Evolutionary conservation across 352 stramenopile genomes (phyloP).

Genomic region (Thraustochytrium sp.): DNA sequence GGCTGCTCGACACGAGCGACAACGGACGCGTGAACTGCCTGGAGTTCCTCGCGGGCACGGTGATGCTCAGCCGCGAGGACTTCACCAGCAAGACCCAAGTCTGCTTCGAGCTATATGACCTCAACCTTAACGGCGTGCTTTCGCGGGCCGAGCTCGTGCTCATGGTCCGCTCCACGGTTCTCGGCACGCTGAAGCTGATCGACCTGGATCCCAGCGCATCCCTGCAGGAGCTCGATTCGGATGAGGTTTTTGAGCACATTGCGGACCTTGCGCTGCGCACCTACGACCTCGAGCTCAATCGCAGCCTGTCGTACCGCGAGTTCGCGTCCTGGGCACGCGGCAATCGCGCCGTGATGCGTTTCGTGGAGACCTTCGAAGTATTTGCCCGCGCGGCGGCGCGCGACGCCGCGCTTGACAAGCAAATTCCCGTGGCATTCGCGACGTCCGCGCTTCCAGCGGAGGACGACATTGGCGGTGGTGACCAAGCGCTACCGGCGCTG

Average conservation of each 20-base stretch:
- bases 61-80: conserved; percentile 46
- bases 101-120: conserved; percentile 57
- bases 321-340: conserved; percentile 50
- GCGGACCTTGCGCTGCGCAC: conserved; percentile 38
- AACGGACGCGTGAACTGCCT: conserved; percentile 27
- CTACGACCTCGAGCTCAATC: conserved; percentile 45
- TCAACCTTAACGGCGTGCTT: conserved; percentile 54
- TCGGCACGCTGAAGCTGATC: conserved; percentile 49
- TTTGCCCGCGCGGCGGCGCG: conserved; percentile 35
- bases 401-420: neutral
- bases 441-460: too few species aligned
- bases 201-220: conserved; percentile 1
- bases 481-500: too few species aligned
- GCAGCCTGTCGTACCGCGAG: conserved; percentile 48
- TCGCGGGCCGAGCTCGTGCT: conserved; percentile 50
- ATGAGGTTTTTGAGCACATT: conserved; percentile 49
- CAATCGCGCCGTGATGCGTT: conserved; percentile 51
- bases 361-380: conserved; percentile 44
- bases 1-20: neutral
- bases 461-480: too few species aligned
- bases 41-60: conserved; percentile 16
- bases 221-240: conserved; percentile 45
- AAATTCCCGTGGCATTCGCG: neutral
- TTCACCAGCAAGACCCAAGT: conserved; percentile 56
- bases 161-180: conserved; percentile 53